Conservation (phyloP, 169 alveolate genomes). For the Sarcocystis neurona region DNA sequence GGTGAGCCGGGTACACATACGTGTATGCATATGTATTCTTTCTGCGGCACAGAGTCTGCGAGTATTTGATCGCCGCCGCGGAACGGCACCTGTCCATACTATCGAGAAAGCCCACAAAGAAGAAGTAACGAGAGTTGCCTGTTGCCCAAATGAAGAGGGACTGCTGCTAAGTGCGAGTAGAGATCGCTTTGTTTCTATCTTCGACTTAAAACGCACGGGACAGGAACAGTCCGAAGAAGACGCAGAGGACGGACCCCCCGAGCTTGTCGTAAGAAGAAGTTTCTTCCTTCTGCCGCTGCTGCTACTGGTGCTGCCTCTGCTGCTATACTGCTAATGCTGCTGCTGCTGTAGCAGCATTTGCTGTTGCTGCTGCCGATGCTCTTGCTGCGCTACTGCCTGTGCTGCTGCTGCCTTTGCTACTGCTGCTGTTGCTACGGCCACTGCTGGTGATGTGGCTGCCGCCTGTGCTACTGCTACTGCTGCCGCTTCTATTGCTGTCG, state of each 20-base stretch:
- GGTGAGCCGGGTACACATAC: neutral
- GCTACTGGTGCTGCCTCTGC: too few species aligned
- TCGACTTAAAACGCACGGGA: conserved; percentile 24
- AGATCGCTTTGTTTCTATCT: conserved; percentile 33
- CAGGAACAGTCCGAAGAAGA: conserved; percentile 48
- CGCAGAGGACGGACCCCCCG: conserved; percentile 61
- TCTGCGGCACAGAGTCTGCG: neutral
- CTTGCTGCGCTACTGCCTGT: neutral
- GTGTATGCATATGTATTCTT: neutral
- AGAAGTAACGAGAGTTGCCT: conserved; percentile 10
- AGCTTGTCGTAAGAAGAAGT: conserved; percentile 31
- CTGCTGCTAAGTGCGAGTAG: neutral
- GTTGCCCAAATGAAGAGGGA: neutral
- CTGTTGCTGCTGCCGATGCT: too few species aligned
- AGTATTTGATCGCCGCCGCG: conserved; percentile 35
- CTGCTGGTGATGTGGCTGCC: too few species aligned
- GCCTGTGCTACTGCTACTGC: too few species aligned
- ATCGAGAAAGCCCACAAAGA: neutral
- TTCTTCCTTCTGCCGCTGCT: neutral
- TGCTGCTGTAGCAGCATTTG: neutral
- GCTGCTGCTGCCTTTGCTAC: neutral
- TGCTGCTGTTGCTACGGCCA: too few species aligned
- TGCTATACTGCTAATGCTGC: neutral
- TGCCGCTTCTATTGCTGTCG: too few species aligned
- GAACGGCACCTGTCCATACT: neutral